A percentile compares a stretch with the other conserved stretches of the same genome.
Conservation (phyloP, 1,139 yeast genomes). For the Komagataea norvegica region DNA sequence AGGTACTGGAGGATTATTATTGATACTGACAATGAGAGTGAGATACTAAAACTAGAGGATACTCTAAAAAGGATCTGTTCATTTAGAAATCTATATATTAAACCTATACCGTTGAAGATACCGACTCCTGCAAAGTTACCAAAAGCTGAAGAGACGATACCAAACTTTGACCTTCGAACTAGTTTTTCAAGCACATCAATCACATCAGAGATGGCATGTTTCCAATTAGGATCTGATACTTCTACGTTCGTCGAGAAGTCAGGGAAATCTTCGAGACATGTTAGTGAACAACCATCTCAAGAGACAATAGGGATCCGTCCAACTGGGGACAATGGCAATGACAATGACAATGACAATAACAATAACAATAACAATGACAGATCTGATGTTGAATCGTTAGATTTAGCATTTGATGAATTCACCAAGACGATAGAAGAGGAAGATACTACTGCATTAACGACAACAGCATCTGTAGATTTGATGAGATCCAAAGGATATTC, state of each 20-base stretch:
- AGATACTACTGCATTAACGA: too few species aligned
- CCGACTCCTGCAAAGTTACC: background rate
- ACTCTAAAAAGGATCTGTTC: constrained; percentile 40
- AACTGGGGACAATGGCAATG: too few species aligned
- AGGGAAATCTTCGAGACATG: background rate
- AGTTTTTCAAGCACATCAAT: constrained; percentile 25
- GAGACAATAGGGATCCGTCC: too few species aligned
- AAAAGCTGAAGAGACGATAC: background rate
- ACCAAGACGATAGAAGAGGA: constrained; percentile 30
- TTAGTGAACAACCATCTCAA: background rate
- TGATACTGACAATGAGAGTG: constrained; percentile 34
- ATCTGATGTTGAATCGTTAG: constrained; percentile 39
- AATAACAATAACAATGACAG: constrained; percentile 7
- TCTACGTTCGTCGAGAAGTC: constrained; percentile 22
- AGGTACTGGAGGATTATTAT: constrained; percentile 65
- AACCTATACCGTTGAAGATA: constrained; percentile 5
- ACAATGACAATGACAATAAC: background rate
- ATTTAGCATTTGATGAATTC: constrained; percentile 49
- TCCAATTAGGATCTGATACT: constrained; percentile 26
- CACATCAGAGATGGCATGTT: constrained; percentile 31
- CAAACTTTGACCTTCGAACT: constrained; percentile 8
- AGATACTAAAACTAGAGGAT: constrained; percentile 35
- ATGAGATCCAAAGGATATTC: background rate
- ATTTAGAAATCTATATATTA: constrained; percentile 39
- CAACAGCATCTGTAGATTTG: too few species aligned